Evolutionary conservation across 306 rosid species (phyloP), one percentile per base, ranked within the genome.

Genomic region (Rosa chinensis): DNA sequence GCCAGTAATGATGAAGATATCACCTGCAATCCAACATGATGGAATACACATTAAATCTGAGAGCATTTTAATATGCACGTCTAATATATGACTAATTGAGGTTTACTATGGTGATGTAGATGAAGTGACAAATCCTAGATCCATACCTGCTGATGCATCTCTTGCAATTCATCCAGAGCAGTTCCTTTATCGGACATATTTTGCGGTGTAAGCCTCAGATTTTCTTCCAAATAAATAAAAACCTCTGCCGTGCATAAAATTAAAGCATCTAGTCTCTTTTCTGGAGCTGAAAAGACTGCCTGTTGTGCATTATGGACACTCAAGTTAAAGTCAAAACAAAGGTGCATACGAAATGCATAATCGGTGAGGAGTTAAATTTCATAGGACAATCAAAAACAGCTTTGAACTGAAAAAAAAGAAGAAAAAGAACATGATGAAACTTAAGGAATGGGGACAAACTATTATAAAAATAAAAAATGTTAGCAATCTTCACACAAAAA

Each of bases 251-350:
- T 84, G 84, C 97, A 91, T 79, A 91, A 77, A 84, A 89, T 76
- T 81, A 92, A 84, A 87, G 97, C 97, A 86, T 94, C 99, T 72
- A 92, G 80, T 82, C 99, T 86, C 88, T 89, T 94, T 81, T 92
- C 99, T 81, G 87, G 93, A 72, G 92, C 95, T 77, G 97, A 94
- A 85, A 94, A 94, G 77, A 94, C 97, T 35, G 91, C 93, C 99
- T 94, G 87, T 79, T 32, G 74, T 63, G 68, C 59, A 25, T 76
- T 82, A 76, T 78, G 50, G 73, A 75, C 42, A 69, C 25, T 55
- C 49, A 25, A 66, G 84, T 80, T 48, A 80, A 76, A 77, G 32
- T 21, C 47, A 66, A 66, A 47, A 70, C 62, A 55, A 78, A 76
- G 76, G 62, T 20, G 5, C 63, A 77, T 75, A 74, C 39, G 72